phyloP scores from a whole-genome alignment of 2,329 filamentous ascomycete species.

The Didymella pinodella region DNA sequence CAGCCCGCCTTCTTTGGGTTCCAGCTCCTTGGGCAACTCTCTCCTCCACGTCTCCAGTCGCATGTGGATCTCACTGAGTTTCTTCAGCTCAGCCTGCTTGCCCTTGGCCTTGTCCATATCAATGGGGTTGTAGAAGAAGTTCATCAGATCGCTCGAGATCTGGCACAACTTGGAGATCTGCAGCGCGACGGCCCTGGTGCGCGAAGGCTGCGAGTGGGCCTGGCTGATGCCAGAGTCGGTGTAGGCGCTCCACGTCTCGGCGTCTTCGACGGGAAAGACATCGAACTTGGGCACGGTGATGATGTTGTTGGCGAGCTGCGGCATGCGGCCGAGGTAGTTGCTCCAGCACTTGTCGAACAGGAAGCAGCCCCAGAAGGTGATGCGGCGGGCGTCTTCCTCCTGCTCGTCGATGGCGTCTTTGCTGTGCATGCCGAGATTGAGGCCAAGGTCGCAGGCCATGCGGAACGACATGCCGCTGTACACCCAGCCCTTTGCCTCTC shows the following conservation, averaged over 20 bases:
- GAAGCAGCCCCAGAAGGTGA: slow-evolving; percentile 98
- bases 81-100: slow-evolving; percentile 87
- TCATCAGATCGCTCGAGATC: slow-evolving; percentile 89
- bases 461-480: slow-evolving; percentile 98
- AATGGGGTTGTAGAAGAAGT: slow-evolving; percentile 88
- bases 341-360: slow-evolving; percentile 99
- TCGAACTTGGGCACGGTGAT: slow-evolving; percentile 89
- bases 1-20: slow-evolving; percentile 86
- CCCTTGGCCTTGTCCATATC: slow-evolving; percentile 68
- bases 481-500: slow-evolving; percentile 96
- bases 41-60: slow-evolving; percentile 89
- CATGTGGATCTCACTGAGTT: slow-evolving; percentile 88
- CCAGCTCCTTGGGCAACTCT: slow-evolving; percentile 82
- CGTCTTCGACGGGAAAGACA: slow-evolving; percentile 88
- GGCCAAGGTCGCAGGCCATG: slow-evolving; percentile 92
- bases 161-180: slow-evolving; percentile 87
- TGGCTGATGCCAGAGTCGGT: slow-evolving; percentile 82
- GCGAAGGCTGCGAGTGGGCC: slow-evolving; percentile 76
- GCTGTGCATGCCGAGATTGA: slow-evolving; percentile 77
- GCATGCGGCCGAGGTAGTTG: slow-evolving; percentile 91
- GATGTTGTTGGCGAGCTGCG: slow-evolving; percentile 80
- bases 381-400: slow-evolving; percentile 85
- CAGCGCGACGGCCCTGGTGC: slow-evolving; percentile 75
- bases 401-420: slow-evolving; percentile 71
- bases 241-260: slow-evolving; percentile 85